phyloP scores from a whole-genome alignment of 495 filamentous ascomycete species.

The Parmelia sp. region DNA sequence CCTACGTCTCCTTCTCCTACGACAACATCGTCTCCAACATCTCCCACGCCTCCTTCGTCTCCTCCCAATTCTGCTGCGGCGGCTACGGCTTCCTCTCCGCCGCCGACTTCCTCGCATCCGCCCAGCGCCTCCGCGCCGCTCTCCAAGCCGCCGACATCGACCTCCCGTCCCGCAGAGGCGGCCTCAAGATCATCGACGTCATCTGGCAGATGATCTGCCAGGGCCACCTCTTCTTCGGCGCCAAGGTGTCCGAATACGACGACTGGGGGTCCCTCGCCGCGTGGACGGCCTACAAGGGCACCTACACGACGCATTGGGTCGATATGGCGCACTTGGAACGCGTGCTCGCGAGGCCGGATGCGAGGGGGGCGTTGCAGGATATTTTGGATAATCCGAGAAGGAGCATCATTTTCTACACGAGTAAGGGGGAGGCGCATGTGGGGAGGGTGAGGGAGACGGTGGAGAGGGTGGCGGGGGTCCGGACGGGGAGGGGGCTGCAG shows the following conservation, averaged over 20 bases:
- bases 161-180: not conserved
- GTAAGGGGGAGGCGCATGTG: not conserved
- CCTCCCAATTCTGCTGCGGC: slow-evolving; percentile 8
- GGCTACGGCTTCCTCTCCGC: slow-evolving; percentile 1
- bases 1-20: slow-evolving; percentile 10
- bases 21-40: slow-evolving; percentile 7
- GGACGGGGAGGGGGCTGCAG: not conserved
- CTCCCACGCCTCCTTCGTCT: slow-evolving; percentile 9
- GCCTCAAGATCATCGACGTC: not conserved
- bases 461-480: not conserved
- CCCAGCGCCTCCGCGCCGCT: not conserved
- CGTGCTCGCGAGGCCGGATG: not conserved
- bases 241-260: slow-evolving; percentile 3
- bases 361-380: not conserved
- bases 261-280: slow-evolving; percentile 5
- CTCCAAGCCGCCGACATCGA: not conserved
- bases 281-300: not conserved
- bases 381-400: not conserved
- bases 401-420: not conserved
- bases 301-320: not conserved
- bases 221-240: slow-evolving; percentile 4
- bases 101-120: not conserved
- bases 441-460: not conserved
- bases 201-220: slow-evolving; percentile 3
- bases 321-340: not conserved